A percentile compares a stretch with the other conserved stretches of the same genome.
These are phyloP conservation scores for Catenaria anguillulae DNA, from an alignment of 371 early-diverging fungal species.

Conservation along the genomic window DNA sequence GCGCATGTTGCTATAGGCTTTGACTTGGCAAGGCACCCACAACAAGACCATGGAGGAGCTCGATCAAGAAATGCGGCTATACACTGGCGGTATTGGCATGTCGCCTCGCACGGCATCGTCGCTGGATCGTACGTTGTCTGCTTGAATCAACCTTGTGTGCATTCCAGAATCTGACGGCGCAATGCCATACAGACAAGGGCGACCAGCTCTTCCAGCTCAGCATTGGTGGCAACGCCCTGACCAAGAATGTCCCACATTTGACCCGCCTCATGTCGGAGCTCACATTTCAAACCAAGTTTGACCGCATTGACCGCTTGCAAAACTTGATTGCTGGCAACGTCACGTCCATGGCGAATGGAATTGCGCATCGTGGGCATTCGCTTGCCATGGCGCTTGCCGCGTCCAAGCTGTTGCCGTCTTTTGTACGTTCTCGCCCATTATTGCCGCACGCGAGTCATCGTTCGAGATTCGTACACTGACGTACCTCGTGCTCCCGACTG, in stretches of 20 bases:
- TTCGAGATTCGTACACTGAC: conserved; percentile 9
- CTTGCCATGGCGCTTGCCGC: conserved; percentile 18
- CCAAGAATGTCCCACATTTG: conserved; percentile 57
- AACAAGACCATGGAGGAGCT: conserved; percentile 60
- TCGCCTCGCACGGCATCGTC: conserved; percentile 22
- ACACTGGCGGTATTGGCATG: conserved; percentile 71
- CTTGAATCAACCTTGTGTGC: not conserved
- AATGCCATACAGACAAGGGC: not conserved
- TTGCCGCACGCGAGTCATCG: no score
- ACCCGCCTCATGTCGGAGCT: conserved; percentile 53
- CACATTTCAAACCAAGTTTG: conserved; percentile 57
- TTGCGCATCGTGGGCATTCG: conserved; percentile 70
- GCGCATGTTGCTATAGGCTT: conserved; percentile 31
- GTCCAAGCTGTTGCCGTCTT: not conserved
- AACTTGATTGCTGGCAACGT: conserved; percentile 59
- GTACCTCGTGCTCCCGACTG: not conserved
- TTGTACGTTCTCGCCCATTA: conserved; percentile 6
- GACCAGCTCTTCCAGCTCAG: not conserved
- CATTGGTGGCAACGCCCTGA: conserved; percentile 38
- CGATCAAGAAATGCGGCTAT: conserved; percentile 67
- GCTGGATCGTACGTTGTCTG: not conserved
- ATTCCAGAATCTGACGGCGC: not conserved
- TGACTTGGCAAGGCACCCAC: conserved; percentile 72
- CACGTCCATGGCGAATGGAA: conserved; percentile 51
- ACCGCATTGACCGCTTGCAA: conserved; percentile 48